These are phyloP conservation scores for Malus fusca DNA, from an alignment of 306 rosid species.

Conservation along the genomic window DNA sequence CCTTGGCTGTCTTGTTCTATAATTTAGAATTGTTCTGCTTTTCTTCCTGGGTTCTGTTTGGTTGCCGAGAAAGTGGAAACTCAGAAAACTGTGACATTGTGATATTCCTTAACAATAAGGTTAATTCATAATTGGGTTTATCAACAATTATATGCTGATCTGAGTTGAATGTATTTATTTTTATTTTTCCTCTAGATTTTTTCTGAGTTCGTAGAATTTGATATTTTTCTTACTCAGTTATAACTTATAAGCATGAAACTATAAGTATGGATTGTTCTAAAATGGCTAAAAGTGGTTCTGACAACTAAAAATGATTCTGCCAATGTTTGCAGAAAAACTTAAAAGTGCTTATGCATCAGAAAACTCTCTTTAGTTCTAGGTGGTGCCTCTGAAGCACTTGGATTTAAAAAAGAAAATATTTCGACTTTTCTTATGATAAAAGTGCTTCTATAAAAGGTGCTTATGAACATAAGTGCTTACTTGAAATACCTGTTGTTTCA, in stretches of 20 bases:
- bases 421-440: too few species aligned
- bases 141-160: neutral
- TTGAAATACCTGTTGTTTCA: too few species aligned
- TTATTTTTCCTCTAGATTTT: neutral
- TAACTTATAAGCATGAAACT: neutral
- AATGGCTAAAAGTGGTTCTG: too few species aligned
- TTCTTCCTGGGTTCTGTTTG: neutral
- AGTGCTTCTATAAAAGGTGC: too few species aligned
- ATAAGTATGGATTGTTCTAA: neutral
- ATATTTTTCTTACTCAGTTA: neutral
- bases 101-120: neutral
- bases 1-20: neutral
- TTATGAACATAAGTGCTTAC: too few species aligned
- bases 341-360: too few species aligned
- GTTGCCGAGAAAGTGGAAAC: neutral
- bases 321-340: too few species aligned
- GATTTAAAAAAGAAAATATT: too few species aligned
- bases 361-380: too few species aligned
- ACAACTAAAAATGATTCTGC: too few species aligned
- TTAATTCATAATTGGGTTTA: neutral
- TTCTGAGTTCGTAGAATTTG: neutral
- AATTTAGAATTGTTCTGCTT: neutral
- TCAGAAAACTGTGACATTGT: neutral
- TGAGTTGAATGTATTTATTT: neutral
- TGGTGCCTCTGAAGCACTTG: too few species aligned